phyloP scores from a whole-genome alignment of 495 filamentous ascomycete genomes.

The Baudoinia panamericana region DNA sequence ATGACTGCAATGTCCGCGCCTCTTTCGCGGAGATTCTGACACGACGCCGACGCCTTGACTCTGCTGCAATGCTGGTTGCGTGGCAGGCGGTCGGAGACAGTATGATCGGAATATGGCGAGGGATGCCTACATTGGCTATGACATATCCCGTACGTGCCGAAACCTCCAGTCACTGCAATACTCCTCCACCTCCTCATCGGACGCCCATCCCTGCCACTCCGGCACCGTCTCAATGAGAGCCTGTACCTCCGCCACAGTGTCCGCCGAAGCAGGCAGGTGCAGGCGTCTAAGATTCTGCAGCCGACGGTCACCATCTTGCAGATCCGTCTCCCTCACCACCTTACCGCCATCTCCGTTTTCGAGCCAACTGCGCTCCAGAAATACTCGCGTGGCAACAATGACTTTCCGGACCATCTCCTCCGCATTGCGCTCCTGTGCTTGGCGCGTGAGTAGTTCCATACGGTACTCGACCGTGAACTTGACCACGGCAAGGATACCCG shows the following conservation, averaged over 20 bases:
- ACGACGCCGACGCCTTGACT: too few relatives aligned
- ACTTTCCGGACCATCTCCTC: conserved; percentile 35
- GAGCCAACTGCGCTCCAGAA: conserved; percentile 37
- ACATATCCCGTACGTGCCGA: background rate
- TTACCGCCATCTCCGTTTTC: background rate
- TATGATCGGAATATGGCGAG: too few relatives aligned
- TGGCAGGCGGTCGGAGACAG: too few relatives aligned
- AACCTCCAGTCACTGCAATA: conserved; percentile 27
- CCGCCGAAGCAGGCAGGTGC: conserved; percentile 17
- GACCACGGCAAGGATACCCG: conserved; percentile 22
- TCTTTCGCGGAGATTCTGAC: too few relatives aligned
- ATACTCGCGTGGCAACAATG: conserved; percentile 40
- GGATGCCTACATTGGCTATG: too few relatives aligned
- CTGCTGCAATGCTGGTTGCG: too few relatives aligned
- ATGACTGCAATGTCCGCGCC: too few relatives aligned
- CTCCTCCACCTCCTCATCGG: conserved; percentile 36
- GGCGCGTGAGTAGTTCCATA: conserved; percentile 11
- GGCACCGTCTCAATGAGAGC: conserved; percentile 34
- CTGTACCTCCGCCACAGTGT: conserved; percentile 25
- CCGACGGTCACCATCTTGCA: background rate
- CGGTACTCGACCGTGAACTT: conserved; percentile 23
- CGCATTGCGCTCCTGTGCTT: conserved; percentile 28
- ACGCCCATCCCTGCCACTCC: conserved; percentile 43
- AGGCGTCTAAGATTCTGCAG: conserved; percentile 2
- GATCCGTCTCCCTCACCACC: background rate